These are phyloP conservation scores for Neopestalotiopsis rosae DNA, from an alignment of 2,329 filamentous ascomycete genomes.

Conservation along the genomic window DNA sequence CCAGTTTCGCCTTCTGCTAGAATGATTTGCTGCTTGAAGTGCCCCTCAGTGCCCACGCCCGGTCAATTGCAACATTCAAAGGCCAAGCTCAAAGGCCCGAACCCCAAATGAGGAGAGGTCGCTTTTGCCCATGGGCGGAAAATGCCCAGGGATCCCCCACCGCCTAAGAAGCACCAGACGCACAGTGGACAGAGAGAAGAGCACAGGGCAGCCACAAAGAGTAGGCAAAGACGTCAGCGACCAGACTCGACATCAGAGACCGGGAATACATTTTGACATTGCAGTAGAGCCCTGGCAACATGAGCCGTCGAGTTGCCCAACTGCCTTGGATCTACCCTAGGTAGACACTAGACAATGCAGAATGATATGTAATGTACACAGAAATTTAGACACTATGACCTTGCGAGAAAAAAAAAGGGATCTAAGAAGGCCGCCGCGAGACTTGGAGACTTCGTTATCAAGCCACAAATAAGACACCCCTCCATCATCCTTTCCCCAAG, in stretches of 20 bases:
- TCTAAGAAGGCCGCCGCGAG: background rate
- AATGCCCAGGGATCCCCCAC: background rate
- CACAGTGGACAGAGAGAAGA: background rate
- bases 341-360: background rate
- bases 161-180: background rate
- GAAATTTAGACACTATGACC: background rate
- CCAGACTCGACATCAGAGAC: background rate
- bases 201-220: background rate
- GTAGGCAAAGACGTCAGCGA: constrained; percentile 5
- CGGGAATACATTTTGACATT: background rate
- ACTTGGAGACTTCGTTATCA: background rate
- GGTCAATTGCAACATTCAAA: background rate
- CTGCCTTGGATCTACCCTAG: constrained; percentile 1
- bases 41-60: background rate
- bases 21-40: background rate
- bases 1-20: background rate
- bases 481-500: background rate
- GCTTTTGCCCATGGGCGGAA: background rate
- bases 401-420: background rate
- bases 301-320: background rate
- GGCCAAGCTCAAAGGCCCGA: background rate
- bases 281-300: background rate
- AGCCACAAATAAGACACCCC: constrained; percentile 2
- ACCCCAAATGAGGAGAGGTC: background rate
- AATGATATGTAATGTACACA: background rate